Evolutionary conservation across 192 early-diverging fungal genomes (phyloP), one percentile per base, ranked within the genome.

Genomic region (Backusella psychrophila): DNA sequence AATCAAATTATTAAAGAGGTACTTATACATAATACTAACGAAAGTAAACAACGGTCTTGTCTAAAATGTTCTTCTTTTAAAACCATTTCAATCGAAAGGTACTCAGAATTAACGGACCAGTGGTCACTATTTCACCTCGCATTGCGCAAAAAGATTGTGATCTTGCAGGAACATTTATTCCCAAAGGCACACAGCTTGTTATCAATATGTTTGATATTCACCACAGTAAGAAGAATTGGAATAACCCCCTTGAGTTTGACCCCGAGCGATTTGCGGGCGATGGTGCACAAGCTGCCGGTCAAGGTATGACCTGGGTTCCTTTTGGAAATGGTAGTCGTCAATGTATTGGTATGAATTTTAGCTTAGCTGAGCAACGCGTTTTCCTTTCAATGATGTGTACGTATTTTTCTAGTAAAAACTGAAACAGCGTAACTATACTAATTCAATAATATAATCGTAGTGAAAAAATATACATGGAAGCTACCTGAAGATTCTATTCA

Each of bases 331-430:
- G 89, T 15, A 63, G 65, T 34, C 83, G 85, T 41, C 82, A 90
- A 78, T 91, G 90, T 79, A 82, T 90, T 52, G 89, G 89, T 26
- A 86, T 87, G 87, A 87, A 87, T 73, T 91, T 91, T 74, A 82
- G 85, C 23, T 75, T 91, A 29, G 74, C 86, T 14, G 89, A 90
- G 77, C 87, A 88, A 78, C 81, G 83, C n/a, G 83, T 91, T 15
- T 77, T 88, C 26, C 81, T 89, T 6, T 59, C 82, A 15, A 86
- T 89, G 74, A 89, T 69, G 71, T 46, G 75, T 76, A 76, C 21
- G 75, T 46, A 23, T 12, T 19, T 33, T 36, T 33, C 19, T n/a
- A 35, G 2, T 31, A 17, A 36, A 33, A 38, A 33, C 36, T 36
- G 17, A 17, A 68, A 33, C n/a, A 9, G 1, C 19, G 36, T 19